Conservation (phyloP, 2,329 filamentous ascomycete species). For the Didymella keratinophila region DNA sequence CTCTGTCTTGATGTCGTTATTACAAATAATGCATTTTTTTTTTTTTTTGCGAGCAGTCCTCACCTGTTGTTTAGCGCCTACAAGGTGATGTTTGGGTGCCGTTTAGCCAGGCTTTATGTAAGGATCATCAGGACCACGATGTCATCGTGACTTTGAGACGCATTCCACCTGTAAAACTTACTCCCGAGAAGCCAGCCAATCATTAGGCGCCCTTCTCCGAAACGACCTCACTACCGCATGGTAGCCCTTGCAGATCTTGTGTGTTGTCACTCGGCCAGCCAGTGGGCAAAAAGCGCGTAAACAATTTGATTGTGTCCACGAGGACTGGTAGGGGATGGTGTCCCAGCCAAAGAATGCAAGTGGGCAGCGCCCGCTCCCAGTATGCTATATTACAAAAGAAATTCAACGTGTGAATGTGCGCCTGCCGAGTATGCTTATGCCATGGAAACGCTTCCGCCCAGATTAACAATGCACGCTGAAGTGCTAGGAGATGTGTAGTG, state of each 20-base stretch:
- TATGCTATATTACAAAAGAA: constrained; percentile 21
- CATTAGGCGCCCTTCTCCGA: constrained; percentile 12
- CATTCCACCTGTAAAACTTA: constrained; percentile 8
- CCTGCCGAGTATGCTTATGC: constrained; percentile 19
- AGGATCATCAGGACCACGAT: neutral
- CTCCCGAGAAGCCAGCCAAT: constrained; percentile 12
- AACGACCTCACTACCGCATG: constrained; percentile 7
- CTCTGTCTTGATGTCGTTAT: neutral
- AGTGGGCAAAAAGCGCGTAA: constrained; percentile 3
- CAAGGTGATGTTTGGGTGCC: neutral
- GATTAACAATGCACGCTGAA: constrained; percentile 17
- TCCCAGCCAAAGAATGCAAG: constrained; percentile 24
- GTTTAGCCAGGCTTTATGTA: neutral
- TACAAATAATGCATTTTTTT: neutral
- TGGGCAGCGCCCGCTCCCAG: constrained; percentile 13
- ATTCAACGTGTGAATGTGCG: constrained; percentile 12
- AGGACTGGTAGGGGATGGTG: constrained; percentile 15
- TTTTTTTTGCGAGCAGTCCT: neutral
- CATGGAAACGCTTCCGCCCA: constrained; percentile 15
- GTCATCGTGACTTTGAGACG: constrained; percentile 10
- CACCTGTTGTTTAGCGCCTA: neutral
- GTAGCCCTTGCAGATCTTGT: constrained; percentile 17
- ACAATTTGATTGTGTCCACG: constrained; percentile 15
- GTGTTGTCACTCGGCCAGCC: constrained; percentile 14
- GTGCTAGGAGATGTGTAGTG: constrained; percentile 15